Conservation (phyloP, 805 yeast genomes). For the Wickerhamomyces bovis region DNA sequence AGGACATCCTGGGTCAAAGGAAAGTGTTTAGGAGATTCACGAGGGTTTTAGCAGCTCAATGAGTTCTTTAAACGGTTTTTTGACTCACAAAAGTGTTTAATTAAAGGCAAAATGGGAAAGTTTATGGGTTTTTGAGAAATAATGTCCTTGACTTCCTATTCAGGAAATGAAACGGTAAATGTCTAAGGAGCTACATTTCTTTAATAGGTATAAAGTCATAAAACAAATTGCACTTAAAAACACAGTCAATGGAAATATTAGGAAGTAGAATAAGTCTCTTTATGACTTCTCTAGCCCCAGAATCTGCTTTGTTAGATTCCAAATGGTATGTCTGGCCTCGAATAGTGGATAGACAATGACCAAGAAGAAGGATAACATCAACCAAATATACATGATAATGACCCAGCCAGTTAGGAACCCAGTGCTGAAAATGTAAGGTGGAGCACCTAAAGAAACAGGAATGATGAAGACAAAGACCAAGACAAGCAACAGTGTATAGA, state of each 20-base stretch:
- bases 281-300: neutral
- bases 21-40: neutral
- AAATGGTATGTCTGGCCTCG: conserved; percentile 20
- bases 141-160: conserved; percentile 6
- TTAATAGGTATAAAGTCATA: too few species aligned
- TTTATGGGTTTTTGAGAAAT: neutral
- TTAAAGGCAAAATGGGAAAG: neutral
- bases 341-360: conserved; percentile 28
- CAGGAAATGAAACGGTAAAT: conserved; percentile 1
- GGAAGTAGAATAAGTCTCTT: too few species aligned
- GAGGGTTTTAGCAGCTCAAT: neutral
- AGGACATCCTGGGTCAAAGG: conserved; percentile 38
- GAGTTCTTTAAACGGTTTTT: neutral
- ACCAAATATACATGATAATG: conserved; percentile 29
- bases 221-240: neutral
- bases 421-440: conserved; percentile 29
- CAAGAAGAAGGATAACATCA: conserved; percentile 28
- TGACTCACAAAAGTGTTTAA: neutral
- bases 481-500: conserved; percentile 21
- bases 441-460: conserved; percentile 30
- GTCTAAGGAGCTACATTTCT: too few species aligned
- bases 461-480: conserved; percentile 26
- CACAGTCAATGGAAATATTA: neutral
- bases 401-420: conserved; percentile 29
- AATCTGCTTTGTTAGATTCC: conserved; percentile 3